Base-by-base conservation (phyloP, 805 yeast species). In the Candida nemodendra region DNA sequence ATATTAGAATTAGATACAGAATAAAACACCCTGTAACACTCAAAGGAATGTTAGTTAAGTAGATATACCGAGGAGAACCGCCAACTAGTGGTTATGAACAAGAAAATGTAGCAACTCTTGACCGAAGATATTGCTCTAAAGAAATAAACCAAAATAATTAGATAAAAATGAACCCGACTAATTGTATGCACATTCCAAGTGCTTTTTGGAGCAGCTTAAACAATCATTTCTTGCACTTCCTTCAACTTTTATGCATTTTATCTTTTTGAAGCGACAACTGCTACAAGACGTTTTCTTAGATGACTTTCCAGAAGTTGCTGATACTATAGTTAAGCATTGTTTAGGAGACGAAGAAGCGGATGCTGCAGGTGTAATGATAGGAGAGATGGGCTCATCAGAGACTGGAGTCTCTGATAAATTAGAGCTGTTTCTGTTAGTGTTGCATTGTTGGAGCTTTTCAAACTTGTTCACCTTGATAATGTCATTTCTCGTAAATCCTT, bases 401-500 rank as follows among this genome's bases (percentile, higher is more conserved):
- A 17, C 21, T 11, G 36, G 18, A 5, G 17, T 22, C 12, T 26
- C 36, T 7, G 45, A 39, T 9, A 39, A 34, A n/a, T 9, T 17
- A 9, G 18, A 15, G 8, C 27, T 19, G 41, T 30, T 23, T 17
- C 27, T 18, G 9, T 22, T 22, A 30, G 18, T 4, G 12, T 28
- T 29, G n/a, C 23, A n/a, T 9, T 30, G 36, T 11, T 39, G 46
- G 36, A 39, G 24, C 34, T 47, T 59, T 39, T 58, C 62, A 27
- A 54, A 48, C 45, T 60, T 61, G 43, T 66, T 63, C 43, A 57
- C 65, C 34, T 60, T 63, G 35, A 64, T 56, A 11, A 77, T 75
- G 51, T 79, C 85, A 45, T 76, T 78, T 54, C 80, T 76, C 6
- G 84, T 79, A 53, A 76, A 76, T 3, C 87, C 88, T 53, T 76